phyloP scores from a whole-genome alignment of 345 rosid species.

The Dipteronia sinensis region DNA sequence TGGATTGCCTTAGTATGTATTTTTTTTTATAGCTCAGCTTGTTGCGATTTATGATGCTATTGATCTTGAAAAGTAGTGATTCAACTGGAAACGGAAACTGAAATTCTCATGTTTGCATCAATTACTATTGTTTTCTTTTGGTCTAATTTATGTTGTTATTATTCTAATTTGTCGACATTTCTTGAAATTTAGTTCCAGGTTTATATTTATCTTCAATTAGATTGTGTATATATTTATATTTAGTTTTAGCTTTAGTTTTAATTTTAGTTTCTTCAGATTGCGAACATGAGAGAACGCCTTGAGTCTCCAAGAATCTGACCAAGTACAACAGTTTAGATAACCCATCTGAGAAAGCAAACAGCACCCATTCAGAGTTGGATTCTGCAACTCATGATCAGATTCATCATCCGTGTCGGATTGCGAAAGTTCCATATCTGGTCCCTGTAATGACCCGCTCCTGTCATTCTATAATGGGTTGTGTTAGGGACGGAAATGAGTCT shows the following conservation, averaged over 20 bases:
- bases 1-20: too few species aligned
- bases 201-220: background rate
- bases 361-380: constrained; percentile 20
- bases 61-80: too few species aligned
- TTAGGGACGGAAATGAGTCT: too few species aligned
- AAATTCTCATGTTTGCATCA: background rate
- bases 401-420: constrained; percentile 51
- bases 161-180: constrained; percentile 1
- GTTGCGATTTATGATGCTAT: too few species aligned
- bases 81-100: too few species aligned
- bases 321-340: constrained; percentile 5
- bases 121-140: background rate
- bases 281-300: background rate
- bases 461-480: constrained; percentile 29
- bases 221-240: background rate
- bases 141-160: too few species aligned
- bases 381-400: constrained; percentile 23
- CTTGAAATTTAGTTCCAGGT: background rate
- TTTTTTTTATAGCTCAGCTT: too few species aligned
- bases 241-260: background rate
- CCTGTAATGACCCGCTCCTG: background rate
- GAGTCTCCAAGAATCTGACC: background rate
- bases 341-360: background rate
- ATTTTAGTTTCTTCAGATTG: background rate
- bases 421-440: constrained; percentile 50